These are phyloP conservation scores for Hypoxylon sp. DNA, from an alignment of 2,329 filamentous ascomycete species.

Conservation along the genomic window DNA sequence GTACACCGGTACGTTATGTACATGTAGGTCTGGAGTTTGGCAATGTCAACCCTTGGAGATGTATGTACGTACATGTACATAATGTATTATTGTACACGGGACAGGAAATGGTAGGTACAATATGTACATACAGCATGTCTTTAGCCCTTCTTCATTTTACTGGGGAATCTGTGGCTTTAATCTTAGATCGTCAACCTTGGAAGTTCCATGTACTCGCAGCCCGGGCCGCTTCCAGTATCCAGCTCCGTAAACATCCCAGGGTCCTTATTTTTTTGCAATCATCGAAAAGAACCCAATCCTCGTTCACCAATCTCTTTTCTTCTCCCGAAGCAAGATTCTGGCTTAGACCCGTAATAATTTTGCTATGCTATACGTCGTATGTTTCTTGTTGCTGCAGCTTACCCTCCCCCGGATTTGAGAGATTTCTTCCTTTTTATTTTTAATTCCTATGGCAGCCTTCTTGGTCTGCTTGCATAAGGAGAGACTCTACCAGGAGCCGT, in stretches of 20 bases:
- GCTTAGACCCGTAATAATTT: conserved; percentile 44
- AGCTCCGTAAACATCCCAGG: conserved; percentile 49
- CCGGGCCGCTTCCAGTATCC: conserved; percentile 44
- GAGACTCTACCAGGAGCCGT: conserved; percentile 30
- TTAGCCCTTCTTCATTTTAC: conserved; percentile 36
- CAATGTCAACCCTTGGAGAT: conserved; percentile 2
- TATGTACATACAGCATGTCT: conserved; percentile 24
- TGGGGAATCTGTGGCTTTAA: conserved; percentile 46
- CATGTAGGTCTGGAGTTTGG: too few species aligned
- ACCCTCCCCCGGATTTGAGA: conserved; percentile 43
- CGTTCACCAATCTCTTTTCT: conserved; percentile 44
- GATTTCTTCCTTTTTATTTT: conserved; percentile 38
- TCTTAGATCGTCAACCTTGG: conserved; percentile 41
- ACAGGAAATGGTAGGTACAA: conserved; percentile 5
- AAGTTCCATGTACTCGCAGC: conserved; percentile 26
- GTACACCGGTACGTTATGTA: conserved; percentile 1
- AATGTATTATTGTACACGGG: neutral
- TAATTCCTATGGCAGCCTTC: conserved; percentile 30
- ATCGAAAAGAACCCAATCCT: conserved; percentile 48
- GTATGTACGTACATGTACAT: conserved; percentile 6
- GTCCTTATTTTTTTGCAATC: conserved; percentile 32
- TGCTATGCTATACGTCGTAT: conserved; percentile 43
- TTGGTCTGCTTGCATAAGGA: conserved; percentile 33
- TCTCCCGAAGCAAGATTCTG: conserved; percentile 39
- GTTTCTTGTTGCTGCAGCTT: conserved; percentile 45